Percentiles rank a stretch among this genome's conserved stretches.
Evolutionary conservation across 495 filamentous ascomycete genomes (phyloP).

Genomic region (Lentithecium fluviatile): DNA sequence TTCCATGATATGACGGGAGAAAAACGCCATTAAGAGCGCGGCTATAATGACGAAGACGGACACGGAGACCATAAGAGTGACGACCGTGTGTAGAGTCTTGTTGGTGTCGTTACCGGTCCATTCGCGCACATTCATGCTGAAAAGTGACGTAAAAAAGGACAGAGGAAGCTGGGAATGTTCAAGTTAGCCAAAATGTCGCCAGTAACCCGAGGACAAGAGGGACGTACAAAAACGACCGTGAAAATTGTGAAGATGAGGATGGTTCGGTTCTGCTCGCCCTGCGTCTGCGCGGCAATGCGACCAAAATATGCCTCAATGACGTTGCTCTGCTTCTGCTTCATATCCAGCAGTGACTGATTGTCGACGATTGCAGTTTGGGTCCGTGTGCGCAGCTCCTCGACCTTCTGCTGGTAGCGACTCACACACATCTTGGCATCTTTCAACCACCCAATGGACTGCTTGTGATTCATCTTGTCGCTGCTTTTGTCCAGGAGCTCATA

Average conservation of each 20-base stretch:
- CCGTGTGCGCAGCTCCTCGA: neutral
- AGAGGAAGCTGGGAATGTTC: constrained; percentile 54
- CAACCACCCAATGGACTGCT: neutral
- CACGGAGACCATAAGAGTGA: neutral
- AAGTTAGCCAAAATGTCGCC: neutral
- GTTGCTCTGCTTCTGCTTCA: constrained; percentile 68
- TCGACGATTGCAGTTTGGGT: neutral
- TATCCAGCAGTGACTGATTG: constrained; percentile 50
- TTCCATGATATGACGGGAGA: neutral
- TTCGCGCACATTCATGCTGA: constrained; percentile 61
- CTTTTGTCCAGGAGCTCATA: neutral
- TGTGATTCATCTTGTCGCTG: neutral
- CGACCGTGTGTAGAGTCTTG: neutral
- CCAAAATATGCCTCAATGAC: constrained; percentile 65
- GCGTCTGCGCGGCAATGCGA: constrained; percentile 60
- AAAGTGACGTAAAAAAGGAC: constrained; percentile 64
- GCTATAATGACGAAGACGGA: constrained; percentile 9
- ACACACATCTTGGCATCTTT: constrained; percentile 1
- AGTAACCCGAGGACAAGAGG: neutral
- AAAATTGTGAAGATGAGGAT: constrained; percentile 73
- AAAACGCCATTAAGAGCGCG: constrained; percentile 6
- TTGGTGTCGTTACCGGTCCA: constrained; percentile 32
- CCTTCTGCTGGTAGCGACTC: neutral
- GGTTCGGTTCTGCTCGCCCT: constrained; percentile 62
- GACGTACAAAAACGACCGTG: constrained; percentile 56